Evolutionary conservation across 1,139 yeast genomes (phyloP), one percentile per base, ranked within the genome.

Genomic region (Kurtzmaniella natalensis): DNA sequence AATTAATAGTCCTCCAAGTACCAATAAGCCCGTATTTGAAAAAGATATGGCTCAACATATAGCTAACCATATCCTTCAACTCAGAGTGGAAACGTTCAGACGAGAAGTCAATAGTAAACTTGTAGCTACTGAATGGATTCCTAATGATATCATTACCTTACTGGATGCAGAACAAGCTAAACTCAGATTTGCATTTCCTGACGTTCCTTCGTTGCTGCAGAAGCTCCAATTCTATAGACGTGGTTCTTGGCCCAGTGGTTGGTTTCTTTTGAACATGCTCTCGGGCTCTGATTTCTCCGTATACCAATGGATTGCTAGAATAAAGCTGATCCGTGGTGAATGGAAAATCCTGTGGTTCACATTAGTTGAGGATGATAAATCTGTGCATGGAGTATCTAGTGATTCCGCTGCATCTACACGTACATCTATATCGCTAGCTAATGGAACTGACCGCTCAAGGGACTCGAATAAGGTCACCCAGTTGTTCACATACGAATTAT

Each of bases 211-310:
- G 30, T 25, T n/a, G 38, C 34, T 14, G 37, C 38, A 44, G 24
- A 63, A 56, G 36, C 47, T 76, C 18, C 76, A 69, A 41, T 70
- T 77, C 36, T 81, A 75, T 49, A 66, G 84, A 16, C 63, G 83
- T 34, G 73, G 72, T 35, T 79, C 73, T 39, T 82, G 89, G 89
- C 87, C 88, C 1, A 60, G 76, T 2, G 75, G 79, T 37, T 82
- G 89, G 89, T 78, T 78, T 50, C 55, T 82, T 32, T 70, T 79
- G 4, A 63, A 60, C 31, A 57, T 70, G 34, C 55, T 70, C 3
- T 51, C 63, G 55, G 70, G 78, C 28, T 57, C 64, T 36, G 70
- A 61, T 25, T 63, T 76, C 1, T 64, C 67, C 13, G 60, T 77
- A 6, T 64, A 69, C 36, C 73, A 85, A 65, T 81, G 79, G 72